Evolutionary conservation across 2,329 filamentous ascomycete genomes (phyloP).

Genomic region (Exserohilum rostratum): DNA sequence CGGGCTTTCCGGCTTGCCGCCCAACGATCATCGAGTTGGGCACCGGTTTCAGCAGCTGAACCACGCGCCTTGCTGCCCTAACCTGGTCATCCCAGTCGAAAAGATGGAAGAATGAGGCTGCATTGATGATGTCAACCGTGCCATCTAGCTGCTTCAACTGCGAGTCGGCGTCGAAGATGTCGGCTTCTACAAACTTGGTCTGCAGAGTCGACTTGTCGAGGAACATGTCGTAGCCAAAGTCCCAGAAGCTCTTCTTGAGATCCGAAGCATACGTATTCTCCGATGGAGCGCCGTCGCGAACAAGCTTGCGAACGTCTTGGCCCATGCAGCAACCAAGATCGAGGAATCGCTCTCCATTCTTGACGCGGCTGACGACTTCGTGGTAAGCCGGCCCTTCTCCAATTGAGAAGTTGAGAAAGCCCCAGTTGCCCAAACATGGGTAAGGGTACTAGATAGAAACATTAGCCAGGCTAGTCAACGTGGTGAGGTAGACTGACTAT

Average conservation of each 20-base stretch:
- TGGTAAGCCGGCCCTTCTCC: constrained; percentile 32
- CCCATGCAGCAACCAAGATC: constrained; percentile 55
- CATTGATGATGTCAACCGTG: constrained; percentile 51
- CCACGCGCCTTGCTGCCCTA: constrained; percentile 40
- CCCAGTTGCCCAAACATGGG: constrained; percentile 46
- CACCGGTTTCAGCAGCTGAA: constrained; percentile 42
- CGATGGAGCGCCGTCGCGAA: constrained; percentile 50
- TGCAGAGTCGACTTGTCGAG: constrained; percentile 49
- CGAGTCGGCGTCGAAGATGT: constrained; percentile 49
- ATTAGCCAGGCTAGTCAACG: background rate
- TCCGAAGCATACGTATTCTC: constrained; percentile 52
- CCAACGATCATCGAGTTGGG: constrained; percentile 49
- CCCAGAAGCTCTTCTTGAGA: constrained; percentile 54
- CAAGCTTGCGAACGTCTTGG: constrained; percentile 54
- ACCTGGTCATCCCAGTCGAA: constrained; percentile 51
- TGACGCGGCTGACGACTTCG: constrained; percentile 44
- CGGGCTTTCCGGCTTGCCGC: constrained; percentile 44
- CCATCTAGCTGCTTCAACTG: constrained; percentile 45
- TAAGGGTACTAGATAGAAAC: constrained; percentile 37
- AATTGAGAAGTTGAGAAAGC: constrained; percentile 45
- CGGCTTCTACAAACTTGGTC: constrained; percentile 59
- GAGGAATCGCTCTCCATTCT: constrained; percentile 45
- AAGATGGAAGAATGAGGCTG: constrained; percentile 53
- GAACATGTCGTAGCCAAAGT: constrained; percentile 57
- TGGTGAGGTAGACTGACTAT: constrained; percentile 22